A percentile compares a stretch with the other conserved stretches of the same genome.
Evolutionary conservation across 331 rosid species (phyloP).

Genomic region (Pyrus hybrid): DNA sequence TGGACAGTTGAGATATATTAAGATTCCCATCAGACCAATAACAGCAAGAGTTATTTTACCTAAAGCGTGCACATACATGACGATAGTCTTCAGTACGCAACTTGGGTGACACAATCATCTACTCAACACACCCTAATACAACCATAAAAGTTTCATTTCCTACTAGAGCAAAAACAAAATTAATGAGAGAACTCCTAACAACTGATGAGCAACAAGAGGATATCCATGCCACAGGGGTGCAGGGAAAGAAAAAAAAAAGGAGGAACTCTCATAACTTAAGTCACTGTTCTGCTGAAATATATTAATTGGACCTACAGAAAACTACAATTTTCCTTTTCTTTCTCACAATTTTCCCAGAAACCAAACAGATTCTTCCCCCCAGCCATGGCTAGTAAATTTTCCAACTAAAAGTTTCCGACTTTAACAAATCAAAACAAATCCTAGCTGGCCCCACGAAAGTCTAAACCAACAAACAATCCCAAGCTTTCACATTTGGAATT

Average conservation of each 20-base stretch:
- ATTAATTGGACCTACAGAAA: neutral
- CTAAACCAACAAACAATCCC: neutral
- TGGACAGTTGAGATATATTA: neutral
- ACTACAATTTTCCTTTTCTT: neutral
- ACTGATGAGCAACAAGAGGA: neutral
- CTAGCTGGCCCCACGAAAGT: neutral
- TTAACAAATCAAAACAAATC: neutral
- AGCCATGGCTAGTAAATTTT: neutral
- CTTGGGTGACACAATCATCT: neutral
- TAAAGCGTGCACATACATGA: neutral
- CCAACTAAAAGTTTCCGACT: neutral
- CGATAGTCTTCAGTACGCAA: neutral
- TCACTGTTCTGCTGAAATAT: neutral
- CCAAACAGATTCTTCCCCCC: neutral
- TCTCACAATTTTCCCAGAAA: neutral
- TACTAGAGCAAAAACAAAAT: neutral
- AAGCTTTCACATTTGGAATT: neutral
- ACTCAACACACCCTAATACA: neutral
- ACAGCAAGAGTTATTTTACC: neutral
- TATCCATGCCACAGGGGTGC: neutral
- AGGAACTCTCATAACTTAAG: neutral
- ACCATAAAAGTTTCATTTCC: neutral
- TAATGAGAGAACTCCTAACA: neutral
- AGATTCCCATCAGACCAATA: neutral
- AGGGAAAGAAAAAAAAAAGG: neutral